Evolutionary conservation across 2,329 filamentous ascomycete species (phyloP).

Genomic region (Pestalotiopsis sp.): DNA sequence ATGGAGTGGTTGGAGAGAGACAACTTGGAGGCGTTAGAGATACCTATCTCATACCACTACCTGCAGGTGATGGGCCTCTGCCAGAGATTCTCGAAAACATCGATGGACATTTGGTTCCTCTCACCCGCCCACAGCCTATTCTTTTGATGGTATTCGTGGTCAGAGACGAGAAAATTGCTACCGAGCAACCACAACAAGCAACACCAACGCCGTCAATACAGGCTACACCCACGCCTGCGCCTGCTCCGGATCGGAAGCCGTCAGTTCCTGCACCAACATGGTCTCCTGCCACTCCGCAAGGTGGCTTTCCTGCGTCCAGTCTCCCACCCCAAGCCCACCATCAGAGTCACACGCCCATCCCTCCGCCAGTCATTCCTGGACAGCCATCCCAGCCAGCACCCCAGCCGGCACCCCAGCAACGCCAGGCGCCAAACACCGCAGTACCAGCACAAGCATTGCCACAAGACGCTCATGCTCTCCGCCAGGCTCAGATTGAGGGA

Average conservation of each 20-base stretch:
- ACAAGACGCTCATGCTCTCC: conserved; percentile 35
- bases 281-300: conserved; percentile 53
- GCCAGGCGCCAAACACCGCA: conserved; percentile 21
- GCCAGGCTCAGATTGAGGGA: conserved; percentile 51
- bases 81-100: conserved; percentile 89
- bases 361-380: conserved; percentile 33
- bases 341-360: conserved; percentile 34
- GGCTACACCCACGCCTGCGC: conserved; percentile 25
- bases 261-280: conserved; percentile 55
- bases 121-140: conserved; percentile 72
- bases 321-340: conserved; percentile 24
- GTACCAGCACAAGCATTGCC: conserved; percentile 24
- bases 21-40: conserved; percentile 78
- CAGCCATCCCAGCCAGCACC: conserved; percentile 27
- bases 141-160: conserved; percentile 86
- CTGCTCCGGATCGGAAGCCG: conserved; percentile 43
- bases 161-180: conserved; percentile 55
- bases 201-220: conserved; percentile 27
- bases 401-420: conserved; percentile 21
- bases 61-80: conserved; percentile 68
- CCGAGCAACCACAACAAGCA: conserved; percentile 29
- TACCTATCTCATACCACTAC: conserved; percentile 87
- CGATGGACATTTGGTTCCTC: conserved; percentile 80
- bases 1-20: conserved; percentile 84
- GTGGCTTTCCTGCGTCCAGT: conserved; percentile 27